Evolutionary conservation across 257 asterid genomes (phyloP).

Genomic region (Forsythia viridissima): DNA sequence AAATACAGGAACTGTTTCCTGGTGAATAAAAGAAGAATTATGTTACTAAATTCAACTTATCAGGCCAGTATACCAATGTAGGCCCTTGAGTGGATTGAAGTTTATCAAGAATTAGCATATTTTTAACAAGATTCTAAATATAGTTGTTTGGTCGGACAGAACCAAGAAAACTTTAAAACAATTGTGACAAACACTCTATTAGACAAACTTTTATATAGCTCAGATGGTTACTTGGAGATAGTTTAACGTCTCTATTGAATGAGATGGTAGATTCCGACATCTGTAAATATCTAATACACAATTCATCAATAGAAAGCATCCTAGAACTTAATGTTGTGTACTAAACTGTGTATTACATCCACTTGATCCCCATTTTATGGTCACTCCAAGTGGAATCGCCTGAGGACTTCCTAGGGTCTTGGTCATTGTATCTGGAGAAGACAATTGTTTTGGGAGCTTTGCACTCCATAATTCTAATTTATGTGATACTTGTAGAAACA

Average conservation of each 20-base stretch:
- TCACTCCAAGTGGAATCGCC: neutral
- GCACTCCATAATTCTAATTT: neutral
- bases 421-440: neutral
- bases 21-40: neutral
- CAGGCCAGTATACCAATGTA: no score
- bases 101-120: no score
- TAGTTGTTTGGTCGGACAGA: neutral
- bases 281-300: no score
- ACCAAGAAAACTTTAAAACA: neutral
- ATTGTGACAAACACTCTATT: neutral
- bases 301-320: no score
- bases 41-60: neutral
- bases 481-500: slow-evolving; percentile 2
- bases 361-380: neutral
- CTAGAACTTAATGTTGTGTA: no score
- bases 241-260: no score
- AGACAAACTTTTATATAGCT: no score
- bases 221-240: no score
- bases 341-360: neutral
- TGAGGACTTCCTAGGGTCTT: neutral
- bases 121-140: slow-evolving; percentile 8
- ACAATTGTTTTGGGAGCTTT: neutral
- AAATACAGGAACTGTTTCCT: no score
- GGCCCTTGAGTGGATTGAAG: no score
- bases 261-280: no score